Base-by-base conservation (phyloP, 257 asterid genomes). In the Solanum piurae region DNA sequence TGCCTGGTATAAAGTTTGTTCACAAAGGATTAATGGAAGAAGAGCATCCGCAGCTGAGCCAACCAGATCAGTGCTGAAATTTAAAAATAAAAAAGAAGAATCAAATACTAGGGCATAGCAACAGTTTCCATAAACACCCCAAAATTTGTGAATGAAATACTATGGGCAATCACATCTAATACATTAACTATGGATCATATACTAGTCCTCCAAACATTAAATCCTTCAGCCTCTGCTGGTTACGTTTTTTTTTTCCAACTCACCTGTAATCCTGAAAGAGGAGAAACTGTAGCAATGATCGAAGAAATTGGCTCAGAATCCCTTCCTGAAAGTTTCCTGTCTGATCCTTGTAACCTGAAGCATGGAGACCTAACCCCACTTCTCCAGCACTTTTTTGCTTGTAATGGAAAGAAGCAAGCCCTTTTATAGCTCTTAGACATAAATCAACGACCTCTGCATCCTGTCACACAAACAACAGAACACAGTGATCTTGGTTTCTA, bases 11-110 rank as follows among this genome's bases (percentile, higher is more conserved):
- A 95, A 91, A 93, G 87, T 88, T 89, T 93, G 98, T 92, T 97
- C 98, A 77, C 99, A 95, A 40, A 95, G 92, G 87, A 97, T 93
- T 92, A 97, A 89, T 7, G 99, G 98, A 85, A 97, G 95, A 88
- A 97, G 98, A 46, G 98, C 98, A 91, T 95, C 99, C 36, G 98
- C 99, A 75, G 98, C 96, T 73, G 98, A 87, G 91, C 96, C 92
- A 87, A 97, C 95, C 60, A 95, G 98, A 92, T 97, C 99, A 37
- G 91, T 83, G 90, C 99, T 97, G 96, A 64, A 91, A 88, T 36
- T 88, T 73, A 62, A 88, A 77, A 25, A 76, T 75, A 25, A 42
- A n/a, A 7, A 42, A 23, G 31, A 13, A 25, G n/a, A 77, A 77
- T 44, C 49, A 76, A 42, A 25, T 42, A 77, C 38, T 25, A 77